Conservation (phyloP, 805 yeast genomes). For the Candida rishiriensis region DNA sequence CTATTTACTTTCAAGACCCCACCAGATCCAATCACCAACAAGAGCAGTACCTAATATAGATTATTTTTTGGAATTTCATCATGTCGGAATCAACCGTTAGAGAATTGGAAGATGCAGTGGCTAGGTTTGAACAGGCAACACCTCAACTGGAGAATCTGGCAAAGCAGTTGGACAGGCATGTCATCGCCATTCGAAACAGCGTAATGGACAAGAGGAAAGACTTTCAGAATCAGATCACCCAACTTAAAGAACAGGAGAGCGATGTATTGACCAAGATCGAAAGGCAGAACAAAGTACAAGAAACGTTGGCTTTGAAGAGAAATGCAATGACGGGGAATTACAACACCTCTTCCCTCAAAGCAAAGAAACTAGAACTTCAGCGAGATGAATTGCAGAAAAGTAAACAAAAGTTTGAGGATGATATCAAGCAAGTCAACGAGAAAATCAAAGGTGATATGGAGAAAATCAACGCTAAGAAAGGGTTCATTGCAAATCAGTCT, state of each 20-base stretch:
- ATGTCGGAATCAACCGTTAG: constrained; percentile 1
- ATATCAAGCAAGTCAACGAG: constrained; percentile 26
- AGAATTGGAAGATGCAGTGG: constrained; percentile 16
- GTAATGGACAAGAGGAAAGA: constrained; percentile 18
- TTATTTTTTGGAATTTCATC: not conserved
- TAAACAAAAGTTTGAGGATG: constrained; percentile 21
- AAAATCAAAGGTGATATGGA: constrained; percentile 21
- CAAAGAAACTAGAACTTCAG: constrained; percentile 35
- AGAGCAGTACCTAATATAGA: too few relatives aligned
- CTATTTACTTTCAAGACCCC: too few relatives aligned
- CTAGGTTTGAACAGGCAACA: constrained; percentile 17
- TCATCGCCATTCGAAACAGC: constrained; percentile 14
- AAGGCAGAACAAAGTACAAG: constrained; percentile 18
- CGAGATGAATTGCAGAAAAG: constrained; percentile 30
- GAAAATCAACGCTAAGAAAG: constrained; percentile 24
- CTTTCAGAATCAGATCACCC: constrained; percentile 17
- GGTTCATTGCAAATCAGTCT: constrained; percentile 33
- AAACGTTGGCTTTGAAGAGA: constrained; percentile 17
- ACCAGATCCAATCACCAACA: too few relatives aligned
- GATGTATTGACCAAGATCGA: constrained; percentile 15
- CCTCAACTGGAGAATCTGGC: constrained; percentile 22
- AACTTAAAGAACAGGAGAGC: constrained; percentile 18
- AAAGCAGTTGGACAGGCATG: constrained; percentile 8
- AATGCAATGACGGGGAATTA: constrained; percentile 16
- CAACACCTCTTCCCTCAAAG: constrained; percentile 34